Percentiles rank a stretch among this genome's conserved stretches.
These are phyloP conservation scores for Dichomitus squalens DNA, from an alignment of 1,284 basidiomycete genomes.

Conservation along the genomic window DNA sequence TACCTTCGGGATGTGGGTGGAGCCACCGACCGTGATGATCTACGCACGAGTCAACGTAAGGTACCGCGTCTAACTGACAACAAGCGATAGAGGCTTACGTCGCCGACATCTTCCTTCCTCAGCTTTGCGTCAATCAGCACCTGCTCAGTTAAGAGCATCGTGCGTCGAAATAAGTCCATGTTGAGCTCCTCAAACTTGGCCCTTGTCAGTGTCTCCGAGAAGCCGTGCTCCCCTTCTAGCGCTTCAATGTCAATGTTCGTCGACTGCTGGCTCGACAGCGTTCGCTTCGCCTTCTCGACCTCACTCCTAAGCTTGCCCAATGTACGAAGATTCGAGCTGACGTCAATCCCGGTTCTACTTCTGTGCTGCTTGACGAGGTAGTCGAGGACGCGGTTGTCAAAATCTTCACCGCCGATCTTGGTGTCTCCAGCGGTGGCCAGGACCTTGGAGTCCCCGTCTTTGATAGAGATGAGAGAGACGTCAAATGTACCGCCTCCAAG, in stretches of 20 bases:
- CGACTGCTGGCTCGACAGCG: slow-evolving; percentile 78
- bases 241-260: slow-evolving; percentile 76
- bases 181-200: slow-evolving; percentile 99
- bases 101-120: slow-evolving; percentile 96
- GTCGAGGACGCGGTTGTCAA: slow-evolving; percentile 95
- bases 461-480: slow-evolving; percentile 96
- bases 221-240: slow-evolving; percentile 95
- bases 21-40: slow-evolving; percentile 93
- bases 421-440: slow-evolving; percentile 98
- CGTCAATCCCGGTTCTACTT: slow-evolving; percentile 92
- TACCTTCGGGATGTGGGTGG: slow-evolving; percentile 98
- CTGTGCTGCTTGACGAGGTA: slow-evolving; percentile 92
- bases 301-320: slow-evolving; percentile 98
- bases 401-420: slow-evolving; percentile 99
- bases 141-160: slow-evolving; percentile 99
- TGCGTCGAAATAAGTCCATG: slow-evolving; percentile 98
- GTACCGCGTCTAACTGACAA: not conserved
- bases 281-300: slow-evolving; percentile 98
- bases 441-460: slow-evolving; percentile 98
- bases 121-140: slow-evolving; percentile 97
- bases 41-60: not conserved
- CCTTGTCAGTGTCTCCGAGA: slow-evolving; percentile 94
- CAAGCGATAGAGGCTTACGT: slow-evolving; percentile 39
- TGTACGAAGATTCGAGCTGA: slow-evolving; percentile 83
- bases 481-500: slow-evolving; percentile 81